Base-by-base conservation (phyloP, 169 alveolate species). In the Eimeria falciformis region DNA sequence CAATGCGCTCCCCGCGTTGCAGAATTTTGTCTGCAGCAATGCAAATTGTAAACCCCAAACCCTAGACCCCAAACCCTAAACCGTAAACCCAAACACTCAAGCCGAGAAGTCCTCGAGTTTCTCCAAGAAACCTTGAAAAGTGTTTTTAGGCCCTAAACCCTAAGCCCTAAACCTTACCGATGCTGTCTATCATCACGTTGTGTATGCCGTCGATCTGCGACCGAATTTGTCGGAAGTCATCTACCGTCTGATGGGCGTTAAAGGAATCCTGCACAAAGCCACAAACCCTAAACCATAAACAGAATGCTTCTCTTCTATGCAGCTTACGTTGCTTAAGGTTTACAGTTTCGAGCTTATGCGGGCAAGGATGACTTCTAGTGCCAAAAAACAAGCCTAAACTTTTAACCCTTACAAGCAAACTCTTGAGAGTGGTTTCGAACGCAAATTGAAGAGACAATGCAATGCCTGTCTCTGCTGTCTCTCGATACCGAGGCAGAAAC, bases 1-100 rank as follows among this genome's bases (percentile, higher is more conserved):
- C 92, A n/a, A 86, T 86, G 75, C 92, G 82, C 77, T 86, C 92
- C 3, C 92, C 92, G 6, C 92, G 85, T 50, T 86, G 86, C 82
- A 86, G 86, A 50, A 86, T 86, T 27, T 86, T 86, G 55, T 86
- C 92, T 86, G 92, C 46, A 3, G 3, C 7, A 7, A 50, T 14
- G 62, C 62, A 50, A 50, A 11, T 43, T 9, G 23, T 23, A 12
- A 29, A 33, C 37, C 78, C 37, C n/a, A 11, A 66, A 23, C 81
- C 27, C n/a, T n/a, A n/a, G 46, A 56, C 27, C 55, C 21, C 58
- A 81, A 37, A 58, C 25, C 37, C 21, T 37, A 14, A 46, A 78
- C 88, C 88, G 27, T 46, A 2, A 0, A 5, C 2, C 33, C 33
- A 71, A 71, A 33, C 55, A 50, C 81, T 66, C 29, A 29, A 68